Evolutionary conservation across 176 grass and related monocot genomes (phyloP).

Genomic region (Rhynchospora pubera): DNA sequence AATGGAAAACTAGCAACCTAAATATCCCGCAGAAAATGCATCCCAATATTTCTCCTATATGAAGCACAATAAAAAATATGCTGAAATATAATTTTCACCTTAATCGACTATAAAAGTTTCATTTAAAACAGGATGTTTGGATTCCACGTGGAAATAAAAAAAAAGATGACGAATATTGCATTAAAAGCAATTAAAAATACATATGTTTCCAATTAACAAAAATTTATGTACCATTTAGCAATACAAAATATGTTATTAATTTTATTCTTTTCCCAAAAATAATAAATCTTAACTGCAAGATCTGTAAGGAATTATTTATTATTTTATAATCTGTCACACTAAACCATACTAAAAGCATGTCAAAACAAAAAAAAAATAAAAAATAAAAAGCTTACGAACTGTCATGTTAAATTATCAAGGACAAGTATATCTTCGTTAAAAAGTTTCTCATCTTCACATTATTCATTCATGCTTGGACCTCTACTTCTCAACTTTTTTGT

Average conservation of each 20-base stretch:
- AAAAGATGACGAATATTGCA: too few relatives aligned
- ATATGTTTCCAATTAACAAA: neutral
- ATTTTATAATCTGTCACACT: neutral
- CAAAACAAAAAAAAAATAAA: neutral
- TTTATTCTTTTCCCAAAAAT: too few relatives aligned
- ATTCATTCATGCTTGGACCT: neutral
- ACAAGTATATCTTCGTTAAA: neutral
- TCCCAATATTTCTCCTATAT: neutral
- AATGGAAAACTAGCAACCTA: neutral
- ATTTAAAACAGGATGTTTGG: too few relatives aligned
- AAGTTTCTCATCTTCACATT: neutral
- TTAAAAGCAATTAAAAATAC: too few relatives aligned
- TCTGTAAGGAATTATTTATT: neutral
- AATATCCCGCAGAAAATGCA: neutral
- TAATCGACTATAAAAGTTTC: neutral
- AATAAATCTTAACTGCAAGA: too few relatives aligned
- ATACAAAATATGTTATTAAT: too few relatives aligned
- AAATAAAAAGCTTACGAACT: neutral
- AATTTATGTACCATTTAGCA: neutral
- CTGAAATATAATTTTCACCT: neutral
- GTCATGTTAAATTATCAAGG: neutral
- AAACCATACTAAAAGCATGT: neutral
- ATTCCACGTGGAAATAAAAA: too few relatives aligned
- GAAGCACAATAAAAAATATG: too few relatives aligned
- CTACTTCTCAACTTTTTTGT: constrained; percentile 30